Conservation (phyloP, 768 basidiomycete species). For the Calocybe cyanea region DNA sequence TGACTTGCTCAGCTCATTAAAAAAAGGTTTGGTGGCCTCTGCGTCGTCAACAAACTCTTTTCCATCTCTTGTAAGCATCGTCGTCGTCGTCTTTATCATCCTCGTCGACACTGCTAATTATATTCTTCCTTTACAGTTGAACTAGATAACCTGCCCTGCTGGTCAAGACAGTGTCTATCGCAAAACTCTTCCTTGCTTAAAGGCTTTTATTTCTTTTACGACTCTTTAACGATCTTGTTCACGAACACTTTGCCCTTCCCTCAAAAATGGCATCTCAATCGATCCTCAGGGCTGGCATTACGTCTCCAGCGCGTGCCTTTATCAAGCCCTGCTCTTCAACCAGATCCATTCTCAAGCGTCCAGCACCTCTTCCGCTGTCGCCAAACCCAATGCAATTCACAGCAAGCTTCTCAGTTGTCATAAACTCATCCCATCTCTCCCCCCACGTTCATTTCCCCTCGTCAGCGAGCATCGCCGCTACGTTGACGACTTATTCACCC, state of each 20-base stretch:
- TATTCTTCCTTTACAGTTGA: neutral
- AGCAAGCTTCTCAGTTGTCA: conserved; percentile 28
- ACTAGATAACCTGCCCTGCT: conserved; percentile 35
- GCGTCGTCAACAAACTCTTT: conserved; percentile 13
- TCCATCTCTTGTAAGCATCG: neutral
- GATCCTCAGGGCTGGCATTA: conserved; percentile 31
- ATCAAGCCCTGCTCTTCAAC: conserved; percentile 23
- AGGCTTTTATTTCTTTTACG: conserved; percentile 13
- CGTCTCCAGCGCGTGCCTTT: conserved; percentile 27
- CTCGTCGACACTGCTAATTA: neutral
- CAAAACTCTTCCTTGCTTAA: conserved; percentile 16
- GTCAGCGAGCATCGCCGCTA: conserved; percentile 52
- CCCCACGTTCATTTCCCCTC: conserved; percentile 67
- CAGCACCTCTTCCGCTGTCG: conserved; percentile 33
- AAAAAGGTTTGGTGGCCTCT: conserved; percentile 13
- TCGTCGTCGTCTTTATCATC: too few species aligned
- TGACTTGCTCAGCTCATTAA: neutral
- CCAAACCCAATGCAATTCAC: conserved; percentile 27
- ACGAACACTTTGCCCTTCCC: conserved; percentile 11
- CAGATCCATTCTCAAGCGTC: conserved; percentile 39
- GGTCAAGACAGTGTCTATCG: conserved; percentile 42
- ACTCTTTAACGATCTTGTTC: conserved; percentile 16
- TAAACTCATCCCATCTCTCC: conserved; percentile 30
- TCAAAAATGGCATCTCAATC: conserved; percentile 33
- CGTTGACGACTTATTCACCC: conserved; percentile 54